Conservation (phyloP, 164 flowering plant species). For the Piper betle region DNA sequence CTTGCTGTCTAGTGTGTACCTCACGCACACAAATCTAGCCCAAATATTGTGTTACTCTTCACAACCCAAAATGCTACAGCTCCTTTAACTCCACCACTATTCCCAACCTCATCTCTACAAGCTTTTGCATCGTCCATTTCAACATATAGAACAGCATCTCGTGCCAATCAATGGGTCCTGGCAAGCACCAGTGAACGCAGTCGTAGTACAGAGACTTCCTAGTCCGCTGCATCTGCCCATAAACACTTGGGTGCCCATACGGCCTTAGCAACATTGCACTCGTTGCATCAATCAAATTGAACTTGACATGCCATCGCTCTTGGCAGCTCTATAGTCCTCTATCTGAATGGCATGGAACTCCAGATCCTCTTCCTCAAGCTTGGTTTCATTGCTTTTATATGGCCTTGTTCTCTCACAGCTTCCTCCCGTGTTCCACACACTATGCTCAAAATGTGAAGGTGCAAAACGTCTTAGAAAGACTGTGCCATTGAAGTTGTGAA, state of each 20-base stretch:
- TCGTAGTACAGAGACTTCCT: slow-evolving; percentile 44
- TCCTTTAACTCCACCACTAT: background rate
- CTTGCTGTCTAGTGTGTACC: too few relatives aligned
- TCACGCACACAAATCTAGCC: too few relatives aligned
- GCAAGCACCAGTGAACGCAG: slow-evolving; percentile 92
- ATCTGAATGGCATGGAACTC: slow-evolving; percentile 23
- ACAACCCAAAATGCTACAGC: background rate
- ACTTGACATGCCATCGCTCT: slow-evolving; percentile 13
- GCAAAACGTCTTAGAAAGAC: slow-evolving; percentile 43
- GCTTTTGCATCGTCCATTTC: background rate
- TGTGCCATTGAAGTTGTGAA: slow-evolving; percentile 28
- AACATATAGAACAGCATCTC: slow-evolving; percentile 44
- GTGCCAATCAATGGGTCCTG: slow-evolving; percentile 91
- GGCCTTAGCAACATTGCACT: slow-evolving; percentile 52
- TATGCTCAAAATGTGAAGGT: slow-evolving; percentile 52
- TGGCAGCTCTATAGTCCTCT: slow-evolving; percentile 26
- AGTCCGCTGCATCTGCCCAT: slow-evolving; percentile 38
- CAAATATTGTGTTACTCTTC: too few relatives aligned
- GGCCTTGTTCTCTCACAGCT: slow-evolving; percentile 45
- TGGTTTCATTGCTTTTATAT: slow-evolving; percentile 18
- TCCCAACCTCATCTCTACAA: background rate
- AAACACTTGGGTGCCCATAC: slow-evolving; percentile 93
- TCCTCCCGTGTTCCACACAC: slow-evolving; percentile 62
- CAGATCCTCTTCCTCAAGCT: slow-evolving; percentile 13
- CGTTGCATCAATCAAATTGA: slow-evolving; percentile 39